These are phyloP conservation scores for Aspergillus sp. DNA, from an alignment of 2,329 filamentous ascomycete species.

Conservation along the genomic window DNA sequence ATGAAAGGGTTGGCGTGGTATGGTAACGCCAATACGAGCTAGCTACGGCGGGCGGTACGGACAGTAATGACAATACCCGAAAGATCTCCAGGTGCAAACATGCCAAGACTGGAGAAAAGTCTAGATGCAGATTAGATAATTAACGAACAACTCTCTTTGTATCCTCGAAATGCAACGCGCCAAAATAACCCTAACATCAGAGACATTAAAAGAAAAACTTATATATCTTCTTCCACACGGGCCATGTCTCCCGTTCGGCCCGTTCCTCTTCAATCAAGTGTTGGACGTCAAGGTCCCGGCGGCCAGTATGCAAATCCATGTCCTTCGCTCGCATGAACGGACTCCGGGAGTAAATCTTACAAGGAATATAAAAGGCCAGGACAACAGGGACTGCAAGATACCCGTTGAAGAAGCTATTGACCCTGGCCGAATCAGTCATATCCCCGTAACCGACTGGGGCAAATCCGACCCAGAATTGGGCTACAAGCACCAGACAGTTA, in stretches of 20 bases:
- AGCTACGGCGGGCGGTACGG: neutral
- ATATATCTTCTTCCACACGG: constrained; percentile 67
- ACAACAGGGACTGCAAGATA: constrained; percentile 54
- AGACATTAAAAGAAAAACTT: constrained; percentile 57
- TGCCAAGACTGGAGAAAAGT: constrained; percentile 14
- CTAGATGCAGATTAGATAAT: neutral
- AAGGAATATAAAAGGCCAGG: constrained; percentile 55
- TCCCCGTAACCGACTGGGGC: constrained; percentile 58
- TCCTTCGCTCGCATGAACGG: constrained; percentile 57
- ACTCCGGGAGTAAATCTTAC: constrained; percentile 69
- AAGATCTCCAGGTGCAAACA: constrained; percentile 13
- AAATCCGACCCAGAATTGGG: constrained; percentile 82
- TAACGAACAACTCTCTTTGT: neutral
- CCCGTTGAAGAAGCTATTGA: constrained; percentile 59
- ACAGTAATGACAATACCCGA: constrained; percentile 2
- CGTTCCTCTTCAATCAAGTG: constrained; percentile 71
- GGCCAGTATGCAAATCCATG: constrained; percentile 81
- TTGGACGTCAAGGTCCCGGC: constrained; percentile 73
- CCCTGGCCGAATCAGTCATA: constrained; percentile 41
- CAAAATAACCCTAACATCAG: too few relatives aligned
- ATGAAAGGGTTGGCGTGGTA: neutral
- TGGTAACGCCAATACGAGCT: neutral
- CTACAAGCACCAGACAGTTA: constrained; percentile 66
- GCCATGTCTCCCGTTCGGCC: constrained; percentile 64
- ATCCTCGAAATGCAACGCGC: too few relatives aligned